Evolutionary conservation across 2,329 filamentous ascomycete species (phyloP), one percentile per base, ranked within the genome.

Genomic region (Fusarium acutatum): DNA sequence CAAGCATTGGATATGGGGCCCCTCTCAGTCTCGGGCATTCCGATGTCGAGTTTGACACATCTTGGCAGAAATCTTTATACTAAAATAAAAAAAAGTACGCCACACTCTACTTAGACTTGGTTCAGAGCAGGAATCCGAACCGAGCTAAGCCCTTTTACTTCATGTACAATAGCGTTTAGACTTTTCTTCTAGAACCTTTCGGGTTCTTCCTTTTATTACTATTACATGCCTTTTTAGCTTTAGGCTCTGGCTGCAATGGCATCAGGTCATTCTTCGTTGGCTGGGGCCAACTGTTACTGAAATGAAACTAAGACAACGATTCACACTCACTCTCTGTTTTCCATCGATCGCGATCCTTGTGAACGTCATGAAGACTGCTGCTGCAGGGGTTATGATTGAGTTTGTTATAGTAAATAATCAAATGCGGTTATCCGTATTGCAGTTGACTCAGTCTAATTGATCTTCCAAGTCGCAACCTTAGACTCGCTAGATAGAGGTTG

Each of bases 131-230:
- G 56, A 53, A 56, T 49, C 44, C 41, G 54, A 37, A 24, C 38
- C 18, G 44, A 53, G 46, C 70, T 57, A 38, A 66, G 60, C 52
- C 38, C 59, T 66, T 37, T 37, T 18, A 46, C 26, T 46, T 60
- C 60, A 44, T 72, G 59, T 71, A 46, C 58, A 64, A 54, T 54
- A 62, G 35, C 26, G 43, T 54, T 71, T 67, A 60, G 37, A 67
- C 57, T 71, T 60, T 64, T 56, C 49, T 50, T 71, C 46, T 47
- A 52, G 67, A 71, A 59, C 58, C 30, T 30, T 43, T 49, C 22
- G 24, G 32, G 47, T 41, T 56, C 24, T 44, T 47, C 32, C 50
- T n/a, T 53, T 30, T 30, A 47, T 47, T 54, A 38, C 50, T 53
- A 22, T 32, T 53, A 54, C 34, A 54, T 38, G 40, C 34, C 28